Evolutionary conservation across 176 grass and related monocot species (phyloP).

Genomic region (Hordeum vulgare): MorexV3_pseudomolecules_assembly NC_058522.1:502573465-502573964

Average conservation of each 20-base stretch:
- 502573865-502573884: not conserved
- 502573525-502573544: constrained; percentile 69
- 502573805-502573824: constrained; percentile 17
- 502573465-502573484: constrained; percentile 78
- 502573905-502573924: too few relatives aligned
- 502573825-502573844: not conserved
- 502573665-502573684: constrained; percentile 6
- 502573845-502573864: not conserved
- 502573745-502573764: constrained; percentile 19
- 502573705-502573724: constrained; percentile 44
- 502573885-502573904: not conserved
- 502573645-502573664: not conserved
- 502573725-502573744: constrained; percentile 43
- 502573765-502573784: constrained; percentile 17
- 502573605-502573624: constrained; percentile 73
- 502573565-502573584: constrained; percentile 75
- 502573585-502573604: constrained; percentile 82
- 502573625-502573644: constrained; percentile 36
- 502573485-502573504: constrained; percentile 74
- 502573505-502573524: constrained; percentile 75
- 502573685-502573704: constrained; percentile 38
- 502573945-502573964: too few relatives aligned
- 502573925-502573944: too few relatives aligned
- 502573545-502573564: constrained; percentile 81
- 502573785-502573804: constrained; percentile 35